Conservation (phyloP, 2,329 filamentous ascomycete genomes). For the Aureobasidium sp. region DNA sequence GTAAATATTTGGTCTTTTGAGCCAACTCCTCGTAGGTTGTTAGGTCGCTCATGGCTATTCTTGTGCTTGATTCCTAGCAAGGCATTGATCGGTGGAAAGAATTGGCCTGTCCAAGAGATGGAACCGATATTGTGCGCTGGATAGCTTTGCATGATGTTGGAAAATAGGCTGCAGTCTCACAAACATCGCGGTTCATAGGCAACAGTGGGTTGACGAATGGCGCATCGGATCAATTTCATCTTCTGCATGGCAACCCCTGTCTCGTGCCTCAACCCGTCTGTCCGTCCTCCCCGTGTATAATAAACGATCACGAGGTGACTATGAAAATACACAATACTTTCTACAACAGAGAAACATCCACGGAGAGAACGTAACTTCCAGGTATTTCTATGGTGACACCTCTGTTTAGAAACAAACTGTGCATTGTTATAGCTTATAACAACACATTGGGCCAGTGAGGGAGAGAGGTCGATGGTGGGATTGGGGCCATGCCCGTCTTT, state of each 20-base stretch:
- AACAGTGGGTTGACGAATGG: background rate
- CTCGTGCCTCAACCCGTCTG: no score
- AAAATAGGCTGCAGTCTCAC: background rate
- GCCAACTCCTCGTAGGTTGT: background rate
- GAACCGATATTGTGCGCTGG: no score
- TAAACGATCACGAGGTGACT: no score
- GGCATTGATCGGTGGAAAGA: no score
- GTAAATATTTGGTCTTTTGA: background rate
- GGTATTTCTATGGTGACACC: background rate
- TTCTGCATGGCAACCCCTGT: no score
- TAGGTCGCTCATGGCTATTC: background rate
- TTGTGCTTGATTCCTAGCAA: background rate
- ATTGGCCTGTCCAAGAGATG: no score
- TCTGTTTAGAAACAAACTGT: background rate
- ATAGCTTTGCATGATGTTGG: background rate
- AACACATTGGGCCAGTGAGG: background rate
- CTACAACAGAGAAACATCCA: background rate
- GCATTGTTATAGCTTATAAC: background rate
- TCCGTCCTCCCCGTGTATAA: no score
- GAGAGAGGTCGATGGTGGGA: background rate
- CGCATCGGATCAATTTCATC: background rate
- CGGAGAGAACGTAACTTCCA: background rate
- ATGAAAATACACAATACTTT: background rate
- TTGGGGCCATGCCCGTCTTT: background rate
- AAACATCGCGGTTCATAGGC: background rate